These are phyloP conservation scores for Saccharomycopsis selenospora DNA, from an alignment of 805 yeast species.

Conservation along the genomic window DNA sequence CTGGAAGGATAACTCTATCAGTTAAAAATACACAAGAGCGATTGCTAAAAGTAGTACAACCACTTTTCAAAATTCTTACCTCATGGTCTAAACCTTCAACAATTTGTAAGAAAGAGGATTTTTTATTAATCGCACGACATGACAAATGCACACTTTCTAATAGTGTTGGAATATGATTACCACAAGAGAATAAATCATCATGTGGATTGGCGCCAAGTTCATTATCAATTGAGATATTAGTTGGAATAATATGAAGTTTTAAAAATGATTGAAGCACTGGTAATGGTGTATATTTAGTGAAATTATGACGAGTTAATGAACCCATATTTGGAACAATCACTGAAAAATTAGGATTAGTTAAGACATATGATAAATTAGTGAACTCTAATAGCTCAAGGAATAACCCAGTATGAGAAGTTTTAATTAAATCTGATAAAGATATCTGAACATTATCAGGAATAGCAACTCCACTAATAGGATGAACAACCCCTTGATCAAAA, in stretches of 20 bases:
- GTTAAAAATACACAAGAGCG: slow-evolving; percentile 52
- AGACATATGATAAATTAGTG: slow-evolving; percentile 36
- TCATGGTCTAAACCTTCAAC: slow-evolving; percentile 47
- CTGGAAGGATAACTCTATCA: slow-evolving; percentile 59
- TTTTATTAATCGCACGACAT: slow-evolving; percentile 33
- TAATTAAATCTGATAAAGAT: slow-evolving; percentile 47
- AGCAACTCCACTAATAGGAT: slow-evolving; percentile 49
- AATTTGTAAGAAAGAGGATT: slow-evolving; percentile 34
- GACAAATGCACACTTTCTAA: slow-evolving; percentile 38
- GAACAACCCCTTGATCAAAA: slow-evolving; percentile 80
- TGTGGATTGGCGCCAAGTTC: slow-evolving; percentile 2
- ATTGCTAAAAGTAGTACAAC: slow-evolving; percentile 41
- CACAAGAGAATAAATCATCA: slow-evolving; percentile 39
- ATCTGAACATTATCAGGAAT: slow-evolving; percentile 54
- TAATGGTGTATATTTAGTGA: slow-evolving; percentile 39
- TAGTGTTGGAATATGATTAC: slow-evolving; percentile 36
- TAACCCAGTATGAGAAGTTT: slow-evolving; percentile 37
- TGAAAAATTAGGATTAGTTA: slow-evolving; percentile 41
- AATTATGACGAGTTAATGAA: slow-evolving; percentile 37
- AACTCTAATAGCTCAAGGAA: slow-evolving; percentile 39
- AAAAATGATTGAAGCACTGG: slow-evolving; percentile 46
- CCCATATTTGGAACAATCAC: slow-evolving; percentile 64
- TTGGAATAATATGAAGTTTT: slow-evolving; percentile 62
- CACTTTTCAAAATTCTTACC: slow-evolving; percentile 52
- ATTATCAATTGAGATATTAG: slow-evolving; percentile 34